A percentile compares a stretch with the other conserved stretches of the same genome.
phyloP scores from a whole-genome alignment of 805 yeast species.

The Wickerhamiella bombiphila region DNA sequence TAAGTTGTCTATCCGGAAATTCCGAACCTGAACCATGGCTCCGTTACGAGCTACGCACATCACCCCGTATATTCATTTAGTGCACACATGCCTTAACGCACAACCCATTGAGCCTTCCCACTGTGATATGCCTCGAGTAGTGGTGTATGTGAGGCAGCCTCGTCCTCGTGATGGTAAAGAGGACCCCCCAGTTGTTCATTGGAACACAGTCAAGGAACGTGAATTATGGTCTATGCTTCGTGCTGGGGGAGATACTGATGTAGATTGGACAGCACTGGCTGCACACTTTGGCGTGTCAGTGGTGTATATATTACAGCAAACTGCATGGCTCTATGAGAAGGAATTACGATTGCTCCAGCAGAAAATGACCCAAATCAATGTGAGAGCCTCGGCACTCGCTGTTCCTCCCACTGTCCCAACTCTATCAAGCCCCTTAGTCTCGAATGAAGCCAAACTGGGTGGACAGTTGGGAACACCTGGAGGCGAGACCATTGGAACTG shows the following conservation, averaged over 20 bases:
- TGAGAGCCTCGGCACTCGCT: background rate
- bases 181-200: conserved; percentile 27
- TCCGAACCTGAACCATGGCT: too few relatives aligned
- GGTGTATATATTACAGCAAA: conserved; percentile 28
- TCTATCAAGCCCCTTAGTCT: background rate
- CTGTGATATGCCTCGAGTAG: conserved; percentile 17
- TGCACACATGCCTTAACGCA: too few relatives aligned
- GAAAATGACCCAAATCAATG: conserved; percentile 20
- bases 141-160: conserved; percentile 32
- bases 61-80: too few relatives aligned
- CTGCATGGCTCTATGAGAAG: conserved; percentile 29
- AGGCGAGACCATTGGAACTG: background rate
- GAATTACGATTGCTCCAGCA: conserved; percentile 25
- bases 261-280: conserved; percentile 25
- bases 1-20: background rate
- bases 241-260: conserved; percentile 22
- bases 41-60: too few relatives aligned
- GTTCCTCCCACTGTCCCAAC: background rate
- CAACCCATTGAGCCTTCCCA: too few relatives aligned
- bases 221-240: conserved; percentile 24
- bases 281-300: conserved; percentile 25
- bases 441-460: background rate
- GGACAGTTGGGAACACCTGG: background rate
- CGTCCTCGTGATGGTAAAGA: conserved; percentile 28
- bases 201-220: conserved; percentile 23